These are phyloP conservation scores for Quercus alba DNA, from an alignment of 306 rosid genomes.

Conservation along the genomic window DNA sequence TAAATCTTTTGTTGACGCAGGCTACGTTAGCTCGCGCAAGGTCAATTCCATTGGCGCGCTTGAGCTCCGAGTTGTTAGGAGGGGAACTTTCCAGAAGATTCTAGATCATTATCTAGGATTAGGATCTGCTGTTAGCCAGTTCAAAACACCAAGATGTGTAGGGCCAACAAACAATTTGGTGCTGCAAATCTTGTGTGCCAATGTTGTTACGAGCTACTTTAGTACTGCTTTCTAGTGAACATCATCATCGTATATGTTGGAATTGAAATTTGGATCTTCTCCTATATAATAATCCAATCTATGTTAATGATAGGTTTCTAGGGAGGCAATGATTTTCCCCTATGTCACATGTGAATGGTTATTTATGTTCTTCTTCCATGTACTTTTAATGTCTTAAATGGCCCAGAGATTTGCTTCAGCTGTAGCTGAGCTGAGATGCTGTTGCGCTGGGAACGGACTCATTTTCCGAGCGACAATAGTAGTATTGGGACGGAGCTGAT, in stretches of 20 bases:
- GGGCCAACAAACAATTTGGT: constrained; percentile 45
- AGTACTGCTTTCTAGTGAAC: constrained; percentile 60
- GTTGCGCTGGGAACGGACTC: too few species aligned
- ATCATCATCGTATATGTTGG: neutral
- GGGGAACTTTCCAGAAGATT: constrained; percentile 77
- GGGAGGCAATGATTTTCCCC: too few species aligned
- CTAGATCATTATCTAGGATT: constrained; percentile 58
- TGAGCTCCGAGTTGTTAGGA: constrained; percentile 61
- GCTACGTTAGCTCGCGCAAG: constrained; percentile 64
- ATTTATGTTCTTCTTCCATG: too few species aligned
- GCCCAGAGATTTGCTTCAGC: too few species aligned
- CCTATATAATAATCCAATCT: neutral
- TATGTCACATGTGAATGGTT: too few species aligned
- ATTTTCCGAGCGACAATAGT: too few species aligned
- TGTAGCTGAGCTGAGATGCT: too few species aligned
- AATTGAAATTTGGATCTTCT: neutral
- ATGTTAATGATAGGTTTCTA: too few species aligned
- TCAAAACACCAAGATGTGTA: constrained; percentile 83
- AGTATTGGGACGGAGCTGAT: too few species aligned
- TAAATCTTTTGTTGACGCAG: constrained; percentile 64
- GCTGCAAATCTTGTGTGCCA: constrained; percentile 59
- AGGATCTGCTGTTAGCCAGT: constrained; percentile 72
- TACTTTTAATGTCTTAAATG: too few species aligned
- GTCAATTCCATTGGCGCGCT: constrained; percentile 61
- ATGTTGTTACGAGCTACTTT: constrained; percentile 53